Evolutionary conservation across 331 rosid species (phyloP).

Genomic region (Stylosanthes scabra): DNA sequence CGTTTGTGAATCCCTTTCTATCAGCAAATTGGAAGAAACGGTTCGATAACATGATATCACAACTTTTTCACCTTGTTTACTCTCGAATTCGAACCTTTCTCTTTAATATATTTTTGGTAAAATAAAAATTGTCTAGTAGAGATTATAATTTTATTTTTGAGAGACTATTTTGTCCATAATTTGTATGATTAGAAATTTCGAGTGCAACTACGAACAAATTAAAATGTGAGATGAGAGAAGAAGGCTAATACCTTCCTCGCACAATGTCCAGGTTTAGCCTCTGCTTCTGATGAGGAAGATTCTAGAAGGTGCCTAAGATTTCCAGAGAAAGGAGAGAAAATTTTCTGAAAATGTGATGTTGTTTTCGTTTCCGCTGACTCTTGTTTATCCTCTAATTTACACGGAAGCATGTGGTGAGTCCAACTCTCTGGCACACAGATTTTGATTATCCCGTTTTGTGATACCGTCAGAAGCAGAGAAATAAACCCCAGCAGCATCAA

Average conservation of each 20-base stretch:
- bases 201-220: no score
- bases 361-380: background rate
- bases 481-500: conserved; percentile 76
- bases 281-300: conserved; percentile 24
- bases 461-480: conserved; percentile 66
- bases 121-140: no score
- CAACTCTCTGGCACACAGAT: conserved; percentile 49
- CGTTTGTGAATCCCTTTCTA: no score
- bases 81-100: no score
- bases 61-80: no score
- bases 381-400: conserved; percentile 25
- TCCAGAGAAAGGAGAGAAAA: conserved; percentile 37
- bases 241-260: conserved; percentile 41
- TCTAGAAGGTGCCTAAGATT: conserved; percentile 54
- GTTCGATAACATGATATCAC: no score
- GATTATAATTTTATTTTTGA: no score
- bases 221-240: no score
- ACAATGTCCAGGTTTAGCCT: conserved; percentile 38
- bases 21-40: no score
- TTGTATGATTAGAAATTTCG: no score
- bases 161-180: no score
- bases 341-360: conserved; percentile 54
- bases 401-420: conserved; percentile 61
- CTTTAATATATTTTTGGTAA: no score
- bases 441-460: conserved; percentile 55